Conservation (phyloP, 2,329 filamentous ascomycete genomes). For the Aspergillus bombycis region DNA sequence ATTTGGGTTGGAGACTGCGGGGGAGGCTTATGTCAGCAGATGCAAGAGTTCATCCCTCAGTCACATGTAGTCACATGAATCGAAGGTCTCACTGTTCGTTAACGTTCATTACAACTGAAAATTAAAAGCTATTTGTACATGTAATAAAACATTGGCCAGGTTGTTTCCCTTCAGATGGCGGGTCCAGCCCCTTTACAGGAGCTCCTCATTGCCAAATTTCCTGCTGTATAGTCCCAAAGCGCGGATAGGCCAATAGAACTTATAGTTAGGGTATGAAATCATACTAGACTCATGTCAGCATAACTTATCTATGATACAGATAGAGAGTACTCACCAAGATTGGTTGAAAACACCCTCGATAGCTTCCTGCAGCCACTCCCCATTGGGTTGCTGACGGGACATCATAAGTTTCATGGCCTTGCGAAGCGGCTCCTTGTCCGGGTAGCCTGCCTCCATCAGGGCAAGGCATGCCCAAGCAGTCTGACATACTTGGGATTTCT, state of each 20-base stretch:
- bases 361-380: slow-evolving; percentile 92
- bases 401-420: slow-evolving; percentile 81
- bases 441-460: slow-evolving; percentile 80
- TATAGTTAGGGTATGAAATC: slow-evolving; percentile 99
- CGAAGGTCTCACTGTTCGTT: not conserved
- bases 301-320: slow-evolving; percentile 8
- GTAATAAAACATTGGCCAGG: not conserved
- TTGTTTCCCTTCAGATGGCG: not conserved
- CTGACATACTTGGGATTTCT: slow-evolving; percentile 85
- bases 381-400: slow-evolving; percentile 80
- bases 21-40: slow-evolving; percentile 14
- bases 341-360: slow-evolving; percentile 99
- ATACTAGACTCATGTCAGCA: slow-evolving; percentile 60
- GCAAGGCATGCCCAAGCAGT: slow-evolving; percentile 88
- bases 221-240: slow-evolving; percentile 86
- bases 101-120: not conserved
- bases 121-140: not conserved
- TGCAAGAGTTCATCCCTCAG: not conserved
- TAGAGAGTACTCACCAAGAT: slow-evolving; percentile 67
- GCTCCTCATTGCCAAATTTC: slow-evolving; percentile 67
- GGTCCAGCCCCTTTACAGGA: slow-evolving; percentile 37
- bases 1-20: slow-evolving; percentile 15
- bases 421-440: slow-evolving; percentile 71
- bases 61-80: not conserved
- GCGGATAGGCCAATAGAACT: slow-evolving; percentile 93